phyloP scores from a whole-genome alignment of 2,329 filamentous ascomycete species.

The Trichoderma afroharzianum region DNA sequence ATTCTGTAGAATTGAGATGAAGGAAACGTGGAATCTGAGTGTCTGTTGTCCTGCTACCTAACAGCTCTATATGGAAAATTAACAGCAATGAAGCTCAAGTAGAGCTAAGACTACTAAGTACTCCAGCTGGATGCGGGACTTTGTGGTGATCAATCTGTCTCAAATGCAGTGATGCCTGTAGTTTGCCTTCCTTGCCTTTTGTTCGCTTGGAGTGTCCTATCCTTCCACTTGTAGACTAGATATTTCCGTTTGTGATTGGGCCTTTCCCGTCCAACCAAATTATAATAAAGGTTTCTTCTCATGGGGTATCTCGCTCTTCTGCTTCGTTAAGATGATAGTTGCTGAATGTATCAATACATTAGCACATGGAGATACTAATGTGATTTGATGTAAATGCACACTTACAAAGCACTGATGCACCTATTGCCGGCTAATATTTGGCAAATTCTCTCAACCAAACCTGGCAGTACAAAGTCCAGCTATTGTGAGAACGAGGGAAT shows the following conservation, averaged over 20 bases:
- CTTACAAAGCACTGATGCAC: conserved; percentile 32
- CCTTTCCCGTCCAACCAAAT: conserved; percentile 25
- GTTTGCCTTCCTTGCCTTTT: not conserved
- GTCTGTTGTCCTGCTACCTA: not conserved
- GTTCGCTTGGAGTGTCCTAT: conserved; percentile 18
- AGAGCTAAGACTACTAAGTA: not conserved
- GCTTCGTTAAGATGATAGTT: conserved; percentile 26
- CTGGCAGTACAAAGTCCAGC: conserved; percentile 34
- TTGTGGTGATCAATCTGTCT: not conserved
- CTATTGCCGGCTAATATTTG: conserved; percentile 24
- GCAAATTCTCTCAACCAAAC: conserved; percentile 26
- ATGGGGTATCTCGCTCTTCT: conserved; percentile 27
- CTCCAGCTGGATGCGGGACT: not conserved
- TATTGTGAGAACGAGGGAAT: conserved; percentile 31
- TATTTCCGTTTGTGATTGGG: conserved; percentile 28
- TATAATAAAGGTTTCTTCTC: conserved; percentile 24
- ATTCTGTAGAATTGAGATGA: not conserved
- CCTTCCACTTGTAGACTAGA: conserved; percentile 28
- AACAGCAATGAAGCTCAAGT: not conserved
- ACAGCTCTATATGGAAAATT: not conserved
- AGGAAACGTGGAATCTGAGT: not conserved
- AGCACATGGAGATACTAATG: not conserved
- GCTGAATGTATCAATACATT: conserved; percentile 21
- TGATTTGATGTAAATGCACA: not conserved
- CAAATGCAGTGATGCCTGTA: not conserved